Evolutionary conservation across 176 grass and related monocot genomes (phyloP), one percentile per base, ranked within the genome.

Genomic region (Zea luxurians): DNA sequence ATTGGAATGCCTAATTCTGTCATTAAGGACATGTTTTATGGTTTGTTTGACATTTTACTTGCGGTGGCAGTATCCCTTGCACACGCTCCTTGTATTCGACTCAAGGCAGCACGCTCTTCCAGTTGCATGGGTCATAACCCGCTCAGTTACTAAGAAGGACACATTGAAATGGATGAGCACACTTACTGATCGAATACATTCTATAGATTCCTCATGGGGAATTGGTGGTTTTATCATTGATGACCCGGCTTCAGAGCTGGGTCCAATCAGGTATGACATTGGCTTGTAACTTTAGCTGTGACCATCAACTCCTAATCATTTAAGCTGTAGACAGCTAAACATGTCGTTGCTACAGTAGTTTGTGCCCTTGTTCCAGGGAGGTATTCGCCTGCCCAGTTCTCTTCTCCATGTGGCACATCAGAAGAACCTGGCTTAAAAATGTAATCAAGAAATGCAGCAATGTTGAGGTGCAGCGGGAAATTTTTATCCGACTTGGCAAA

Each of bases 91-190:
- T 86, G 94, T 57, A 55, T 97, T 93, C 61, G 94, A 97, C 79
- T 97, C 91, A 44, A 91, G 86, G 48, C 89, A 90, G 48, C 91
- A 97, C 57, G 91, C 87, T 61, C 54, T 97, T 34, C 94, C 94
- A 61, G 89, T 93, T 73, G 94, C 94, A 55, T 97, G 94, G 91
- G 64, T 97, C 85, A 91, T 97, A 93, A 97, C 86, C 48, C 83
- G 94, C 68, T 91, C 91, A 17, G 92, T 91, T 78, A 79, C 89
- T 45, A 93, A 93, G 68, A 68, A 89, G 48, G 94, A 97, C 65
- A 92, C 90, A 59, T 40, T 42, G 79, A 91, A 93, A 84, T 97
- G 91, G 91, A 97, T 91, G 91, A 89, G 80, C 86, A 77, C 94
- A 64, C 94, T 97, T 74, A 70, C 84, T 52, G 89, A 91, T 70